Conservation (phyloP, 208 protist species). For the Blastocrithidia nonstop region DNA sequence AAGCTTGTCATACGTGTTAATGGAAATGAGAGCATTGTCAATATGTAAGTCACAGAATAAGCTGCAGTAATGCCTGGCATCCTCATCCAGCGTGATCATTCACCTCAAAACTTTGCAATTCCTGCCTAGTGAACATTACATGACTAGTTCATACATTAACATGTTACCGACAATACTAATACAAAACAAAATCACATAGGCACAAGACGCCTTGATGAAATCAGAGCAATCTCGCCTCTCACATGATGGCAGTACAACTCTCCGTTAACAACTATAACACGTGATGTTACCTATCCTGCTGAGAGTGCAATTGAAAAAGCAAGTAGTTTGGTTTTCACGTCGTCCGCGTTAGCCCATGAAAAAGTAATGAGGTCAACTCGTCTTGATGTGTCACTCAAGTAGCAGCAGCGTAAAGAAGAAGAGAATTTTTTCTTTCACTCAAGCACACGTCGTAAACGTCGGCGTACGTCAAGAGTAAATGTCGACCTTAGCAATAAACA, state of each 20-base stretch:
- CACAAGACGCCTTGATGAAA: background rate
- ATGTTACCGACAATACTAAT: background rate
- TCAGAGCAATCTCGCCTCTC: constrained; percentile 5
- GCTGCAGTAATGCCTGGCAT: constrained; percentile 30
- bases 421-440: background rate
- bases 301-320: constrained; percentile 20
- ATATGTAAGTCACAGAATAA: constrained; percentile 29
- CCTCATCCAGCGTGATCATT: constrained; percentile 43
- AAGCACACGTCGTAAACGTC: background rate
- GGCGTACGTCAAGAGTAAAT: background rate
- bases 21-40: constrained; percentile 22
- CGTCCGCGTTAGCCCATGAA: constrained; percentile 19
- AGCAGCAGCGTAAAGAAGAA: constrained; percentile 4
- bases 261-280: constrained; percentile 19
- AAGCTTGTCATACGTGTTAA: constrained; percentile 33
- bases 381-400: constrained; percentile 11
- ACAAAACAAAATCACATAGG: background rate
- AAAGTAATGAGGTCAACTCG: constrained; percentile 10
- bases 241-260: constrained; percentile 68
- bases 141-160: constrained; percentile 7
- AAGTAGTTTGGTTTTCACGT: constrained; percentile 18
- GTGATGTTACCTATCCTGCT: constrained; percentile 29
- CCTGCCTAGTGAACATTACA: constrained; percentile 9
- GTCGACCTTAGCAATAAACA: constrained; percentile 51
- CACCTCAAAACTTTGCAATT: constrained; percentile 22